phyloP scores from a whole-genome alignment of 1,139 yeast genomes.

The Pichia sorboxylosa region DNA sequence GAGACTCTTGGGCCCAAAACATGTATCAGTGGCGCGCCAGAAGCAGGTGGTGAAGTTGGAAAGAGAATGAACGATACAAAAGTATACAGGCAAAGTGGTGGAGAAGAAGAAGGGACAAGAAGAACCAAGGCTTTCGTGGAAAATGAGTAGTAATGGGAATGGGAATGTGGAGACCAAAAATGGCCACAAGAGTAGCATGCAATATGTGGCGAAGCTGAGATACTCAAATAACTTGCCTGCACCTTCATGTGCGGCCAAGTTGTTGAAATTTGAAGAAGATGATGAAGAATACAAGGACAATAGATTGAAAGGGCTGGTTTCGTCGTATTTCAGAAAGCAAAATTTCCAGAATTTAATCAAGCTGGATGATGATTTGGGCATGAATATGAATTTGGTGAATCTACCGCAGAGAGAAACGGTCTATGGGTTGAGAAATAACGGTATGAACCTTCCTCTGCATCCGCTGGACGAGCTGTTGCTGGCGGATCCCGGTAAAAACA shows the following conservation, averaged over 20 bases:
- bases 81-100: too few relatives aligned
- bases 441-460: slow-evolving; percentile 35
- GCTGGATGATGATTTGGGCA: slow-evolving; percentile 64
- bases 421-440: slow-evolving; percentile 15
- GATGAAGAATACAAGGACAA: slow-evolving; percentile 20
- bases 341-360: slow-evolving; percentile 57
- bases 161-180: too few relatives aligned
- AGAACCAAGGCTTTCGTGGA: too few relatives aligned
- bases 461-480: slow-evolving; percentile 67
- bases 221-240: slow-evolving; percentile 86
- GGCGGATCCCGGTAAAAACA: slow-evolving; percentile 51
- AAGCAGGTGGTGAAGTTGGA: too few relatives aligned
- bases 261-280: slow-evolving; percentile 36
- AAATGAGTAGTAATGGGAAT: too few relatives aligned
- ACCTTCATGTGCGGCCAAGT: slow-evolving; percentile 85
- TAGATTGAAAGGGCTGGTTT: slow-evolving; percentile 37
- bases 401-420: slow-evolving; percentile 54
- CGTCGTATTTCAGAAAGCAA: slow-evolving; percentile 67
- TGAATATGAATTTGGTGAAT: slow-evolving; percentile 64
- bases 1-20: too few relatives aligned
- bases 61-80: too few relatives aligned
- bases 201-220: slow-evolving; percentile 60
- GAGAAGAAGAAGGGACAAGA: too few relatives aligned
- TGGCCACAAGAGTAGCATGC: slow-evolving; percentile 10
- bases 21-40: too few relatives aligned